Evolutionary conservation across 176 grass and related monocot genomes (phyloP).

Genomic region (Zoysia japonica): DNA sequence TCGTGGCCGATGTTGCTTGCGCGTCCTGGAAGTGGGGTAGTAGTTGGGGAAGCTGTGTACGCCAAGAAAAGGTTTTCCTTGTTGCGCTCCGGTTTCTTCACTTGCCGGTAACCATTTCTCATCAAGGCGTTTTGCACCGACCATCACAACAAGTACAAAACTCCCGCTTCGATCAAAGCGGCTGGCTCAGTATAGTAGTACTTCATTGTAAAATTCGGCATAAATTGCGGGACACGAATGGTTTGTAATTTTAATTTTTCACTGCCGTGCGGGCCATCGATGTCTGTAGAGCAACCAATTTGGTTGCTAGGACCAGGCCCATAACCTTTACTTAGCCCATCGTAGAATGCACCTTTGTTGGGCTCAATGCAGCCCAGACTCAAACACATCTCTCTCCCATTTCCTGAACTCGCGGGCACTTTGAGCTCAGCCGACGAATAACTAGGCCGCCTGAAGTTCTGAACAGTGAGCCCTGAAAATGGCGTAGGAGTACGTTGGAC

Average conservation of each 20-base stretch:
- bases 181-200: too few relatives aligned
- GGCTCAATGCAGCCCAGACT: conserved; percentile 1
- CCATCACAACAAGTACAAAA: neutral
- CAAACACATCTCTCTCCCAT: neutral
- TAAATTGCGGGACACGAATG: neutral
- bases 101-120: conserved; percentile 29
- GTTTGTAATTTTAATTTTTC: neutral
- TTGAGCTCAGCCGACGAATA: too few relatives aligned
- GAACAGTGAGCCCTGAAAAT: too few relatives aligned
- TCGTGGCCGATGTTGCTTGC: neutral
- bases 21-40: neutral
- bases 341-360: neutral
- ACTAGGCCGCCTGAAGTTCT: too few relatives aligned
- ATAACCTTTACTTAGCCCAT: neutral
- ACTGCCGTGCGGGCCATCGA: too few relatives aligned
- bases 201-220: too few relatives aligned
- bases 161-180: neutral
- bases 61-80: conserved; percentile 15
- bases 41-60: conserved; percentile 32
- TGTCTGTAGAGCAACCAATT: too few relatives aligned
- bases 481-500: too few relatives aligned
- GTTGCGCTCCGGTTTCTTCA: conserved; percentile 26
- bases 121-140: conserved; percentile 7
- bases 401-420: too few relatives aligned
- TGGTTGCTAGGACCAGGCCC: neutral